Evolutionary conservation across 208 protist genomes (phyloP), one percentile per base, ranked within the genome.

Genomic region (Lotmaria passim): DNA sequence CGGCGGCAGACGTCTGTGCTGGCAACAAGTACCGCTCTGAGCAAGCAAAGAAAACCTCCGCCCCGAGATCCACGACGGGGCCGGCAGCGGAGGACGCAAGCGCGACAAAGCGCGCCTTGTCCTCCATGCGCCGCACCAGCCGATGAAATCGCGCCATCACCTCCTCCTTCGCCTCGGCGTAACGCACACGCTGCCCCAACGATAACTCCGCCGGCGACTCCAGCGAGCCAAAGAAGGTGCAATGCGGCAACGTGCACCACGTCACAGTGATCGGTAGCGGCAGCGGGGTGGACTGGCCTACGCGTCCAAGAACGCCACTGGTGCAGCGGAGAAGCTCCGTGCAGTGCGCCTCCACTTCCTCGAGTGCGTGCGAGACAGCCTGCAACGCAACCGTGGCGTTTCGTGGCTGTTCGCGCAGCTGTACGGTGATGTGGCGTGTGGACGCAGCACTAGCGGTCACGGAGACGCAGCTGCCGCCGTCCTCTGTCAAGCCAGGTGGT

Each of bases 21-120:
- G 38, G 48, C 48, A 73, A 51, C 24, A 57, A 26, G 24, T 43
- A 53, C 21, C 87, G 84, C 51, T 76, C 65, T 14, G 64, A 43
- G 72, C 89, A 94, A 3, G 86, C 78, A 44, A 94, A 83, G 71
- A 94, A 90, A n/a, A 94, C 63, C 48, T 94, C 89, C 1, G 89
- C 89, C 5, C 83, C 83, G 57, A 94, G 85, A 67, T 94, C 86
- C 17, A 51, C 50, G 26, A 90, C 76, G n/a, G 51, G 19, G 12
- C 62, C 68, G 34, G 70, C 73, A 17, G 58, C 56, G 31, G 66
- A 61, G 11, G 58, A 38, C 38, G 62, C 81, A 17, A 79, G 52
- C 28, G 79, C 81, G 12, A 79, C 79, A 50, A 87, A 82, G 15
- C 36, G 53, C 48, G 51, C 69, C 24, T 30, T 78, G 39, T 48